Conservation (phyloP, 306 rosid species). For the Elaeagnus macrophylla region DNA sequence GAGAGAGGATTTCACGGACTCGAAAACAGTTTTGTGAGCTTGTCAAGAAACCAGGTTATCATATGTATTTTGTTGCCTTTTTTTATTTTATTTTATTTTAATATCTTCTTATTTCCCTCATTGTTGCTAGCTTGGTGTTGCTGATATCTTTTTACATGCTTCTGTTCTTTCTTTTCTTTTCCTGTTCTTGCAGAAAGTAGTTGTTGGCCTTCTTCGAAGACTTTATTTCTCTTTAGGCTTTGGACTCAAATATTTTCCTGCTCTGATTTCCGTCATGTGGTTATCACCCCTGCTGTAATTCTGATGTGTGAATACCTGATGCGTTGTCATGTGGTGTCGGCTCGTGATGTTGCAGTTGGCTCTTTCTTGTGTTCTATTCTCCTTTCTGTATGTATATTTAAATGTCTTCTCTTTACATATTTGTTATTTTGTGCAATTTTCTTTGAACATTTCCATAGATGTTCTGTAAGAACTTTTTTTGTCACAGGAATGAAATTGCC, state of each 20-base stretch:
- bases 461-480: too few relatives aligned
- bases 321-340: slow-evolving; percentile 69
- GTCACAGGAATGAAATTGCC: too few relatives aligned
- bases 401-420: too few relatives aligned
- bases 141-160: slow-evolving; percentile 9
- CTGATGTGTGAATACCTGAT: slow-evolving; percentile 82
- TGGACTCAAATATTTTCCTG: slow-evolving; percentile 88
- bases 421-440: slow-evolving; percentile 1
- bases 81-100: slow-evolving; percentile 7
- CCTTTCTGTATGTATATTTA: slow-evolving; percentile 72
- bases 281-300: slow-evolving; percentile 68
- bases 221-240: slow-evolving; percentile 70
- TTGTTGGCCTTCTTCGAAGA: slow-evolving; percentile 87
- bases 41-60: slow-evolving; percentile 61
- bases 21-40: slow-evolving; percentile 57
- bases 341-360: slow-evolving; percentile 73
- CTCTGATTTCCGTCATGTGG: slow-evolving; percentile 87
- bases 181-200: slow-evolving; percentile 46
- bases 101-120: neutral
- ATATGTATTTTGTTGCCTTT: slow-evolving; percentile 3
- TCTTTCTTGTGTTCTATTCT: slow-evolving; percentile 79
- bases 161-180: slow-evolving; percentile 11
- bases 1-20: slow-evolving; percentile 58
- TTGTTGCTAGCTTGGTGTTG: neutral
- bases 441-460: neutral